phyloP scores from a whole-genome alignment of 2,329 filamentous ascomycete genomes.

The Penicillium aurantiogriseum region DNA sequence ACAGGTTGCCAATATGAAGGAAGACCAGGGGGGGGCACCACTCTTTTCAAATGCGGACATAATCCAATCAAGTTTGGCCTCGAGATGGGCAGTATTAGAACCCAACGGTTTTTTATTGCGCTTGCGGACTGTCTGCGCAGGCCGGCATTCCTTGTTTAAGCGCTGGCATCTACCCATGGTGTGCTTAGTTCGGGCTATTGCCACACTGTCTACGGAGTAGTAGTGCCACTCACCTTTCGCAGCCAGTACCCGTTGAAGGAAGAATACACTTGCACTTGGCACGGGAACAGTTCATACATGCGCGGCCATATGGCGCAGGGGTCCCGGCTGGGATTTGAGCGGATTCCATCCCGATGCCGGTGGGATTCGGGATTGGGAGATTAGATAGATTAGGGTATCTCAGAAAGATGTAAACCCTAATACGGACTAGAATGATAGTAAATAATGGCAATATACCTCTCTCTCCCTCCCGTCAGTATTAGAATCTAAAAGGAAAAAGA shows the following conservation, averaged over 20 bases:
- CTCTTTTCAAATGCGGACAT: slow-evolving; percentile 30
- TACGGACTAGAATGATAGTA: background rate
- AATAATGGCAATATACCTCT: background rate
- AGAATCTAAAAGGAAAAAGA: background rate
- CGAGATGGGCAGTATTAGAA: slow-evolving; percentile 27
- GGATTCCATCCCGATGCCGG: slow-evolving; percentile 5
- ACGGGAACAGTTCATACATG: slow-evolving; percentile 11
- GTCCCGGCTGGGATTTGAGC: background rate
- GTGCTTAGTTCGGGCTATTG: slow-evolving; percentile 2
- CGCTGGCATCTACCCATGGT: slow-evolving; percentile 41
- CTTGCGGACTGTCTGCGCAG: slow-evolving; percentile 34
- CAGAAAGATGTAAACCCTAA: background rate
- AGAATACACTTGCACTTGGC: slow-evolving; percentile 29
- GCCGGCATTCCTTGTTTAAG: slow-evolving; percentile 43
- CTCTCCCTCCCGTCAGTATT: background rate
- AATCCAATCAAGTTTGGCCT: slow-evolving; percentile 32
- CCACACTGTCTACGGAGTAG: background rate
- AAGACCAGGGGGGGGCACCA: slow-evolving; percentile 10
- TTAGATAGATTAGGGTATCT: background rate
- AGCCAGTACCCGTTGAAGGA: slow-evolving; percentile 25
- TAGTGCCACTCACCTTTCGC: slow-evolving; percentile 27
- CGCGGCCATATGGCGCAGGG: slow-evolving; percentile 10
- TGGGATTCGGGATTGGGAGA: slow-evolving; percentile 8
- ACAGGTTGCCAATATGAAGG: slow-evolving; percentile 17
- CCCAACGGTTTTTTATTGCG: slow-evolving; percentile 30